A percentile compares a stretch with the other conserved stretches of the same genome.
Conservation (phyloP, 768 basidiomycete genomes). For the Amanita rimosa region DNA sequence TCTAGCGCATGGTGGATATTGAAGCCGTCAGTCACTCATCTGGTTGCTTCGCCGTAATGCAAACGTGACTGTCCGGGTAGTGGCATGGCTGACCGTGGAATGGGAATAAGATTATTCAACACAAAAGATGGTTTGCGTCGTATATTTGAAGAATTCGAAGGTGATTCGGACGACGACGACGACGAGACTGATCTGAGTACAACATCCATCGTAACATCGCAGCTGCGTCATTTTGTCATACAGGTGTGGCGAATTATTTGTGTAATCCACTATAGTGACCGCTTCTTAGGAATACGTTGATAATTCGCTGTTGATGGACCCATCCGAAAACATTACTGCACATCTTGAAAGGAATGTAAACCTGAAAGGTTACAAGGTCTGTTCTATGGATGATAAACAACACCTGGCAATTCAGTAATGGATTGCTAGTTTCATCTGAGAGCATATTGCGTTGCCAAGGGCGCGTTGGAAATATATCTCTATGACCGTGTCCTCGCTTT, state of each 20-base stretch:
- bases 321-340: conserved; percentile 28
- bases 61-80: conserved; percentile 14
- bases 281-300: conserved; percentile 69
- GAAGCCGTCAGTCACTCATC: conserved; percentile 51
- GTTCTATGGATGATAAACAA: conserved; percentile 7
- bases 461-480: conserved; percentile 70
- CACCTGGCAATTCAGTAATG: neutral
- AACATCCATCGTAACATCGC: conserved; percentile 68
- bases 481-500: conserved; percentile 78
- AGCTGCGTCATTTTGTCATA: conserved; percentile 90
- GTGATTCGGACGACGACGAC: conserved; percentile 39
- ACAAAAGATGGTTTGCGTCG: conserved; percentile 55
- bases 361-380: conserved; percentile 50
- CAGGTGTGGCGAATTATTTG: conserved; percentile 44
- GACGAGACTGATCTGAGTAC: conserved; percentile 27
- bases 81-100: conserved; percentile 93
- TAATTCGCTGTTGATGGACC: conserved; percentile 70
- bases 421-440: conserved; percentile 79
- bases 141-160: conserved; percentile 75
- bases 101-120: conserved; percentile 88
- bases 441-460: conserved; percentile 73
- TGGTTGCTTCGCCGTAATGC: neutral
- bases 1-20: conserved; percentile 77
- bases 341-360: conserved; percentile 1
- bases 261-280: neutral